Evolutionary conservation across 768 basidiomycete genomes (phyloP), one percentile per base, ranked within the genome.

Genomic region (Clavulina sp.): DNA sequence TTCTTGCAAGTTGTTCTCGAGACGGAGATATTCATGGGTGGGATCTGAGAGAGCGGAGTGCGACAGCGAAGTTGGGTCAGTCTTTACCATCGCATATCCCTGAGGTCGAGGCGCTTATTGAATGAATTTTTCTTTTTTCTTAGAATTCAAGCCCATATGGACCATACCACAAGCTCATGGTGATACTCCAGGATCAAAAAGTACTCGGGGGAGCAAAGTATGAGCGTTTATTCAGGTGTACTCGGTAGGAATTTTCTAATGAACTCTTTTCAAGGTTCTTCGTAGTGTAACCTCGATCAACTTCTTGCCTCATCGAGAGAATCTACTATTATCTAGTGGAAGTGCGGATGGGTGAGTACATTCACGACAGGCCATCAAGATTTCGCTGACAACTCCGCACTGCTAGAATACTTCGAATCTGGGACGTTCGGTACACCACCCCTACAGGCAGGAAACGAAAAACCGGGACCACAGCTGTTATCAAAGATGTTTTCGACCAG

Each of bases 1-100:
- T 54, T 26, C 51, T 54, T 24, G 51, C 52, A 26, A 44, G 43
- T 31, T 34, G 13, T 19, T 53, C 41, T 9, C 41, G 54, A 2
- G 54, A 55, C 31, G 54, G 54, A 34, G 44, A 41, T 31, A 53
- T 55, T 33, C 44, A 44, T 33, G 18, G 52, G 4, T 55, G 51
- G 52, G 54, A 55, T 40, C 41, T 55, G n/a, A n/a, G n/a, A n/a
- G n/a, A n/a, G 3, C 52, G 54, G 21, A 46, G 30, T 21, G 31
- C 9, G 5, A 18, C 6, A 18, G 41, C 44, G n/a, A 52, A 30
- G 6, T 50, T 16, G 4, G 51, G 51, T 21, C 23, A 53, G 49
- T 9, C 9, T 50, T 29, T 23, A 9, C 13, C 43, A 46, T 38
- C 13, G 21, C 21, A n/a, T 38, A 21, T 13, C 36, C 23, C 21